Conservation (phyloP, 2,329 filamentous ascomycete species). For the Knufia petricola region DNA sequence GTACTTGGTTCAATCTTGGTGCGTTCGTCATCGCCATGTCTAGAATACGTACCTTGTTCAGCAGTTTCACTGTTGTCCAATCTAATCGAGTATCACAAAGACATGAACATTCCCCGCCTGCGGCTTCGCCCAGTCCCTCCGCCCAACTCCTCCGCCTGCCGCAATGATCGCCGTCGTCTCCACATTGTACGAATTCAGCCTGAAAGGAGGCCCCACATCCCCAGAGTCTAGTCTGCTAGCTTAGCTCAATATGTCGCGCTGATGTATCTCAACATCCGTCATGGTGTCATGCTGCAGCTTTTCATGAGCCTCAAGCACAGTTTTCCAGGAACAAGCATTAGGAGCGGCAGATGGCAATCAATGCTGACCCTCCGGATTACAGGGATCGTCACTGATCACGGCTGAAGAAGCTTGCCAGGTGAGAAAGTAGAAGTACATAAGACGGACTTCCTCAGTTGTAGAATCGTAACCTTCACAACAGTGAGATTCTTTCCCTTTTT, state of each 20-base stretch:
- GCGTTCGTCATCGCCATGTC: no score
- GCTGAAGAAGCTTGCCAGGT: background rate
- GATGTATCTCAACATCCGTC: background rate
- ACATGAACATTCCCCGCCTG: no score
- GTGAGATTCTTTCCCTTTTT: background rate
- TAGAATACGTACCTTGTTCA: no score
- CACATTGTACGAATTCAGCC: no score
- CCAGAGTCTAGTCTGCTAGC: background rate
- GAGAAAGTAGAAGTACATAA: background rate
- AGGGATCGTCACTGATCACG: background rate
- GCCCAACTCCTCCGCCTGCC: no score
- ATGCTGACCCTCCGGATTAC: background rate
- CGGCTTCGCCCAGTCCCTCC: no score
- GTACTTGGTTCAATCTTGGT: no score
- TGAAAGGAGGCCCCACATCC: no score
- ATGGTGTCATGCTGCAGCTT: background rate
- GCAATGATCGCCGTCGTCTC: no score
- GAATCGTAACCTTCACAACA: background rate
- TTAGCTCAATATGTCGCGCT: background rate
- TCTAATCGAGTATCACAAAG: no score
- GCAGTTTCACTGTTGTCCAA: no score
- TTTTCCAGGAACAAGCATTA: background rate
- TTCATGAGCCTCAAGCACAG: background rate
- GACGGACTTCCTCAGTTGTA: background rate
- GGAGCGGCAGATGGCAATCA: background rate